Evolutionary conservation across 805 yeast species (phyloP).

Genomic region (Candida glaebosa): DNA sequence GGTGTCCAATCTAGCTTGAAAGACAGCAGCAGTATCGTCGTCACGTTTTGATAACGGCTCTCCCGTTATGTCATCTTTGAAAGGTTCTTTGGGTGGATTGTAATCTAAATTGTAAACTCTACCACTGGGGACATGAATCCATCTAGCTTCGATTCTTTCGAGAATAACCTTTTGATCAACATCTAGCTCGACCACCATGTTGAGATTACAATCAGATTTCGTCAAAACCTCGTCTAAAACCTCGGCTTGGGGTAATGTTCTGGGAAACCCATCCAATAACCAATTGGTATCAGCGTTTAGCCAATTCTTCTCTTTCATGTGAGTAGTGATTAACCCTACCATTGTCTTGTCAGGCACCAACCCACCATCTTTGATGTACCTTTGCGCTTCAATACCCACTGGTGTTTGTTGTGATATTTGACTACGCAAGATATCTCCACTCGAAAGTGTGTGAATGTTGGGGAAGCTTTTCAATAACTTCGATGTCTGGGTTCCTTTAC

Average conservation of each 20-base stretch:
- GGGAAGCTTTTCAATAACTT: conserved; percentile 55
- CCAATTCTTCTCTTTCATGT: conserved; percentile 44
- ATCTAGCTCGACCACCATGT: conserved; percentile 78
- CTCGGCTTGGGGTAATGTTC: conserved; percentile 72
- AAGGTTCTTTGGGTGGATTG: conserved; percentile 83
- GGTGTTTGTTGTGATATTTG: conserved; percentile 55
- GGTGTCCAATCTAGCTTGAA: conserved; percentile 60
- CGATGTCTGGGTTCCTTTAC: conserved; percentile 87
- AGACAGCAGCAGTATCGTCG: conserved; percentile 78
- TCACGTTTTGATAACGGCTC: conserved; percentile 76
- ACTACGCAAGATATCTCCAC: conserved; percentile 78
- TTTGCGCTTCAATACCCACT: conserved; percentile 56
- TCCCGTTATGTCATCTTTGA: conserved; percentile 84
- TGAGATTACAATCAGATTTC: conserved; percentile 43
- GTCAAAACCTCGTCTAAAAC: conserved; percentile 46
- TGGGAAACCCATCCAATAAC: conserved; percentile 90
- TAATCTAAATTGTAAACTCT: conserved; percentile 81
- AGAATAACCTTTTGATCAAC: conserved; percentile 85
- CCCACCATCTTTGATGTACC: conserved; percentile 57
- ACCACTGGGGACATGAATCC: conserved; percentile 83
- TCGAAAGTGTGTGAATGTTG: conserved; percentile 57
- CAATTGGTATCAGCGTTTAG: conserved; percentile 49
- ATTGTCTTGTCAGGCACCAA: conserved; percentile 73
- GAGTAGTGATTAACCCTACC: conserved; percentile 52
- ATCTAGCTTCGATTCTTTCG: conserved; percentile 77